Evolutionary conservation across 805 yeast genomes (phyloP), one percentile per base, ranked within the genome.

Genomic region (Yamadazyma ubonensis): DNA sequence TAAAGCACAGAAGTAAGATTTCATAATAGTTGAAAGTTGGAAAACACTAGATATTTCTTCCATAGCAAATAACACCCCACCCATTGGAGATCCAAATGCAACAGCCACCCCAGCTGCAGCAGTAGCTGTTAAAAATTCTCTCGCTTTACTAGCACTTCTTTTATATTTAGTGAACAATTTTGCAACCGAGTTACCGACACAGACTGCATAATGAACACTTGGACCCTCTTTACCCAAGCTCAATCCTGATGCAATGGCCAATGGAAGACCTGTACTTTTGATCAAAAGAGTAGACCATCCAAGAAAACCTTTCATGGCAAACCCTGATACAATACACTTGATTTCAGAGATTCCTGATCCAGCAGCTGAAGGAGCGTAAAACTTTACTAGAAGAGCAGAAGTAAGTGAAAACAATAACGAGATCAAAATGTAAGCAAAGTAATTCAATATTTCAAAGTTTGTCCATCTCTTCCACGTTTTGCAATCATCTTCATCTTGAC

Each of bases 101-200:
- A 93, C 98, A 0, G 98, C 98, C 6, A 93, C 98, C 38, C 99
- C 99, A 1, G 99, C 96, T 3, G 96, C 98, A 7, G 96, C 77
- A 3, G 96, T 83, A 0, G 99, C 96, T 0, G 91, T 81, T 38
- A 93, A 64, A 38, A 83, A 77, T 46, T 85, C 90, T 19, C 79
- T 50, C 8, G 65, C 63, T 39, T 56, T 72, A 4, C 70, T 58
- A 8, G 77, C 75, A 15, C 76, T 69, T 37, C 60, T 61, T n/a
- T 64, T 58, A 49, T 73, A 76, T 43, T 60, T 58, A 16, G 54
- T 53, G 41, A 83, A 70, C 31, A 79, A 57, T 27, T 73, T 72
- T 0, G 93, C 81, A 9, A 88, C 66, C n/a, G 80, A 75, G 52
- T 81, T 80, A 0, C 97, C 99, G n/a, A 85, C 91, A 59, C 98